Base-by-base conservation (phyloP, 2,329 filamentous ascomycete genomes). In the Drechmeria coniospora region DNA sequence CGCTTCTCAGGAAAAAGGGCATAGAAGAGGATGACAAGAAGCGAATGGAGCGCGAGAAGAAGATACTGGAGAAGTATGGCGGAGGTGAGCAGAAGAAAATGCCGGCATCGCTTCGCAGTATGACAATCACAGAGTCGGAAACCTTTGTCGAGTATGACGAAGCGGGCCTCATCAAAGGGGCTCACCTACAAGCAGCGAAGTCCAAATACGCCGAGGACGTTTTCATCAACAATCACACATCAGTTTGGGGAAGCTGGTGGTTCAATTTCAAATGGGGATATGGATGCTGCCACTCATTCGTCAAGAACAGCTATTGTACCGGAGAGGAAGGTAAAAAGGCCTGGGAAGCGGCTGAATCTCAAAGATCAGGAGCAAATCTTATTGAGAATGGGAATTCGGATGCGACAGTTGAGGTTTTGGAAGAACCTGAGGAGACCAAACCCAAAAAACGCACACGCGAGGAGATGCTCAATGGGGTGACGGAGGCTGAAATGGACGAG, bases 171-270 rank as follows among this genome's bases (percentile, higher is more conserved):
- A 77, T 95, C 58, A 95, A 95, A 56, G 86, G 87, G n/a, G 73
- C 73, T 15, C 75, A 77, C 1, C 79, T 77, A 48, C 70, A 70
- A 30, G 67, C 68, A 28, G 79, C 77, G 27, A 87, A 80, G 50
- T 92, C 83, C 22, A 95, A 94, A 49, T 98, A 98, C 46, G 56
- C 75, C 4, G 90, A 98, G 47, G 83, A 98, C 44, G 65, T 94
- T 1, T 59, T 79, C 29, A 68, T 79, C 49, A 87, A 92, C 59
- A 98, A 98, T 46, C 90, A 98, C 55, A 83, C 73, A 3, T 77
- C 79, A 0, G 77, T 93, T 3, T 98, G 84, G 81, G 90, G 90
- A 26, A 93, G 84, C 45, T 98, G 90, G 90, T 98, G 90, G 90
- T 71, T 74, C 29, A 75, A 82, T 46, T 95, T 94, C 57, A 70